These are phyloP conservation scores for Cryphonectria carpinicola DNA, from an alignment of 2,329 filamentous ascomycete species.

Conservation along the genomic window DNA sequence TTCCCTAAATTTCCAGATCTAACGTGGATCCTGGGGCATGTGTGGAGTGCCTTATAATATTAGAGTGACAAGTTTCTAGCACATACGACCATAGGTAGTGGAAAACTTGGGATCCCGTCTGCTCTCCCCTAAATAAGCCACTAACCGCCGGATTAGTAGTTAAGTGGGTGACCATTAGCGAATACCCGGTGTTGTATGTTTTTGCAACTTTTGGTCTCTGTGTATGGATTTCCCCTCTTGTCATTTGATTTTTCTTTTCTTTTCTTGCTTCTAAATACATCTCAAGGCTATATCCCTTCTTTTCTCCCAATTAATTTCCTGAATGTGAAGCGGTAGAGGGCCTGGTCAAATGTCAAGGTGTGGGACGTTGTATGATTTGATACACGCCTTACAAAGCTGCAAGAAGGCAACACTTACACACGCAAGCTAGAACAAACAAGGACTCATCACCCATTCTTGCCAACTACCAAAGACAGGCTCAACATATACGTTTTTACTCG, in stretches of 20 bases:
- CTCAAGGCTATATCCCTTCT: too few species aligned
- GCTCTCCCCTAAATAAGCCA: conserved; percentile 22
- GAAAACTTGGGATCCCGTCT: conserved; percentile 20
- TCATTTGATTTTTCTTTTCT: neutral
- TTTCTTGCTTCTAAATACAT: too few species aligned
- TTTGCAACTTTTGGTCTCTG: neutral
- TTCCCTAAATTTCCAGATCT: neutral
- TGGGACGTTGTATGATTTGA: neutral
- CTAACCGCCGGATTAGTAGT: conserved; percentile 18
- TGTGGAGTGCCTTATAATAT: neutral
- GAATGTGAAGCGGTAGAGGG: neutral
- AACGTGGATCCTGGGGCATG: neutral
- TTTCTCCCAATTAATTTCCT: too few species aligned
- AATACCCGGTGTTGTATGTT: conserved; percentile 24
- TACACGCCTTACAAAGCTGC: neutral
- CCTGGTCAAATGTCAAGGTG: neutral
- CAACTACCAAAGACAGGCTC: neutral
- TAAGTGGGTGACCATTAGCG: conserved; percentile 20
- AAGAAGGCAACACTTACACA: conserved; percentile 37
- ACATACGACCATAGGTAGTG: conserved; percentile 21
- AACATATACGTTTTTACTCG: neutral
- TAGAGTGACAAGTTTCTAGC: neutral
- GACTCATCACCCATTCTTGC: neutral
- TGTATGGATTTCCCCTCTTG: neutral
- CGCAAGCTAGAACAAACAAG: conserved; percentile 4